A percentile compares a stretch with the other conserved stretches of the same genome.
These are phyloP conservation scores for Urostyla sp. DNA, from an alignment of 73 alveolate species.

Conservation along the genomic window DNA sequence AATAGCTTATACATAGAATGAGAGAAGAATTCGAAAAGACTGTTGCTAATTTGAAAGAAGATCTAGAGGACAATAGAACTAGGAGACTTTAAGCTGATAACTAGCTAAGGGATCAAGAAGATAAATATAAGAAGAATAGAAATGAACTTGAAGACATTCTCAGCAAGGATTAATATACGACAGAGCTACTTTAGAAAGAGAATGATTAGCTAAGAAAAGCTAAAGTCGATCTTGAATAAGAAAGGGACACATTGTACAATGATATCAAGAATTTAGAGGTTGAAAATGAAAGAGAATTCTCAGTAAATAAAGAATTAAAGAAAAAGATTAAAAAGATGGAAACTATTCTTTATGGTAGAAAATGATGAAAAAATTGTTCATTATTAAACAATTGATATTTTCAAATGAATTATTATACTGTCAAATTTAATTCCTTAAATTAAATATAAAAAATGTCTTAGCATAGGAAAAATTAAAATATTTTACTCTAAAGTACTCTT, in stretches of 20 bases:
- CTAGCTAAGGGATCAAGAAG: background rate
- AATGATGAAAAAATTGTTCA: no score
- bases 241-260: background rate
- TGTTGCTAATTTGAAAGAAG: background rate
- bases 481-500: background rate
- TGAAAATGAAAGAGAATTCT: background rate
- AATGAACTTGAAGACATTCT: constrained; percentile 22
- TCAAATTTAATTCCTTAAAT: no score
- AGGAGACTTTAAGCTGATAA: background rate
- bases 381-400: no score
- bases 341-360: constrained; percentile 26
- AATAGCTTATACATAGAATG: background rate
- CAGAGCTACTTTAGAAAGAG: constrained; percentile 19
- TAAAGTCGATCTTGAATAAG: constrained; percentile 16
- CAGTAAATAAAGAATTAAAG: constrained; percentile 1
- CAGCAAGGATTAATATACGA: constrained; percentile 20
- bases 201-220: constrained; percentile 36
- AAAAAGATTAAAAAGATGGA: constrained; percentile 29
- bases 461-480: background rate
- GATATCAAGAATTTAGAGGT: background rate
- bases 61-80: background rate
- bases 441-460: background rate
- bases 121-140: background rate
- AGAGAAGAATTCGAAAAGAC: constrained; percentile 10
- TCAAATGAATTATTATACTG: background rate